Base-by-base conservation (phyloP, 345 rosid genomes). In the Anastatica hierochuntica region DNA sequence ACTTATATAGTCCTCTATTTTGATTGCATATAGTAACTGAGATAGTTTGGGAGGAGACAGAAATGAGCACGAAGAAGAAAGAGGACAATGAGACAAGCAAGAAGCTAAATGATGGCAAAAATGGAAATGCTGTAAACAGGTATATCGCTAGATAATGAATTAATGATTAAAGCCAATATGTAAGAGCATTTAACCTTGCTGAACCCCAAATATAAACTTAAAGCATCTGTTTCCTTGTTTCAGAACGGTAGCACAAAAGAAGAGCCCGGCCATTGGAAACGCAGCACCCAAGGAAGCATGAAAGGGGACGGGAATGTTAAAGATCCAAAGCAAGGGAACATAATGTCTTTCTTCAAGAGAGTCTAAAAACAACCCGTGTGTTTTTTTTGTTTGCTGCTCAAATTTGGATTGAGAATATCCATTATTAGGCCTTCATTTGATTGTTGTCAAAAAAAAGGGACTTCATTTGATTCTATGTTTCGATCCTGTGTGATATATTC, bases 241-340 rank as follows among this genome's bases (percentile, higher is more conserved):
- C 49, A 63, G 68, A 27, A 34, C 48, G 49, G 37, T 41, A 7
- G 68, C 66, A 16, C 57, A 75, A 41, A 82, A 80, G 77, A 84
- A 77, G 75, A 70, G 81, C 30, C 79, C 86, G 1, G 77, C 82
- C 7, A 38, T 71, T 0, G 81, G 72, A 67, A 75, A 62, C 55
- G 43, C 33, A 8, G 33, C 8, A 29, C 2, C 33, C 2, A 29
- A 1, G 83, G 79, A 16, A 31, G 56, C 82, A 90, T 79, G 75
- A 87, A 79, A 69, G 88, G 75, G n/a, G n/a, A n/a, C 3, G 83
- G 76, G 15, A 76, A 55, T 11, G 43, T 23, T 1, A 84, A 82
- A 79, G 87, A 84, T 74, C 75, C 89, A 13, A 90, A 84, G 74
- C 98, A 90, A 75, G 96, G 98, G 42, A 84, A 87, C 64, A 80